These are phyloP conservation scores for Colletotrichum spaethianum DNA, from an alignment of 2,329 filamentous ascomycete species.

Conservation along the genomic window DNA sequence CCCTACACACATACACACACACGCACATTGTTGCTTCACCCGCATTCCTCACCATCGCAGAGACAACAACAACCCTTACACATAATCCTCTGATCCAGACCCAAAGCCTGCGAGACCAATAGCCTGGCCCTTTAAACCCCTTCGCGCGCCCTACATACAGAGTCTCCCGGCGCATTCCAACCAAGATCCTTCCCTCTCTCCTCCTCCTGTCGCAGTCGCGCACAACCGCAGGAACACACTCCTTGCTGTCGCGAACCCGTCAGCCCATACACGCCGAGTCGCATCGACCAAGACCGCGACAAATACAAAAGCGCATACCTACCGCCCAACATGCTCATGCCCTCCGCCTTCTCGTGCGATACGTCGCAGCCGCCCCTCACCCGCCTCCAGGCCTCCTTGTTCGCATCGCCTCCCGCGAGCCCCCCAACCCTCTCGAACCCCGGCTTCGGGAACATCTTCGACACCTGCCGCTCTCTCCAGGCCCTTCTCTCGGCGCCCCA, in stretches of 20 bases:
- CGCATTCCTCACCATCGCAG: constrained; percentile 28
- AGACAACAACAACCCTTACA: constrained; percentile 19
- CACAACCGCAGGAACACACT: constrained; percentile 3
- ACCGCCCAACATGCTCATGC: constrained; percentile 66
- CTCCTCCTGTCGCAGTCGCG: constrained; percentile 35
- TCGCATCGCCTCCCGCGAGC: constrained; percentile 73
- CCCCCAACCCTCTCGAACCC: constrained; percentile 63
- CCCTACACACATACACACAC: not conserved
- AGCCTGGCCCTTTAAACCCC: constrained; percentile 33
- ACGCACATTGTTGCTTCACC: constrained; percentile 12
- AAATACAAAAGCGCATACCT: constrained; percentile 12
- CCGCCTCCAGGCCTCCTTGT: constrained; percentile 63
- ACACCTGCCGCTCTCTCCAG: constrained; percentile 73
- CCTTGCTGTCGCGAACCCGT: constrained; percentile 33
- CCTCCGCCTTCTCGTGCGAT: constrained; percentile 72
- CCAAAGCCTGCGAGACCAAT: constrained; percentile 1
- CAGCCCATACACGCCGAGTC: not conserved
- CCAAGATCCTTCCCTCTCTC: constrained; percentile 7
- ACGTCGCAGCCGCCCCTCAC: constrained; percentile 62
- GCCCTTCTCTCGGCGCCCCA: constrained; percentile 65
- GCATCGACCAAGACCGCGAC: not conserved
- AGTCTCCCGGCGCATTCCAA: constrained; percentile 33
- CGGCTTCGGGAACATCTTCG: constrained; percentile 69
- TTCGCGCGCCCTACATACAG: constrained; percentile 14
- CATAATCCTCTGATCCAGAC: not conserved